Evolutionary conservation across 495 filamentous ascomycete species (phyloP).

Genomic region (Xylaria grammica): DNA sequence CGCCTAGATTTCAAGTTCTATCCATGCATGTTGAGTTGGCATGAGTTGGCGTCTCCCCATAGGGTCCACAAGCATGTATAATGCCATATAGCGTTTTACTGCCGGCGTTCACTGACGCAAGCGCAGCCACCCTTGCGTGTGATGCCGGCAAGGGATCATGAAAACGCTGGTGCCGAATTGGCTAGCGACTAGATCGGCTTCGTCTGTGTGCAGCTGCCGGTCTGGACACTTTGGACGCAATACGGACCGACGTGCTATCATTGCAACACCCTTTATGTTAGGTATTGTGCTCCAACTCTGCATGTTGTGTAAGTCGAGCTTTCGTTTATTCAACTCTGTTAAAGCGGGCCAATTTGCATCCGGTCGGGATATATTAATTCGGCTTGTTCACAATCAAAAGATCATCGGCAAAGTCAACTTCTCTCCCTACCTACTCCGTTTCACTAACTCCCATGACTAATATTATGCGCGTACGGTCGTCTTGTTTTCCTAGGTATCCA

Average conservation of each 20-base stretch:
- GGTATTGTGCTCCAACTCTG: constrained; percentile 8
- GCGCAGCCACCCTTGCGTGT: constrained; percentile 23
- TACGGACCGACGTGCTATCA: constrained; percentile 18
- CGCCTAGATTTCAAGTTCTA: constrained; percentile 39
- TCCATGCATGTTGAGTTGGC: constrained; percentile 49
- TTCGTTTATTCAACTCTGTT: background rate
- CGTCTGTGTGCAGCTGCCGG: constrained; percentile 11
- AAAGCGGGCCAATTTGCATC: background rate
- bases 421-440: background rate
- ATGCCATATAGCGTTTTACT: constrained; percentile 31
- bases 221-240: constrained; percentile 1
- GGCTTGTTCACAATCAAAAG: background rate
- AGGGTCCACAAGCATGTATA: constrained; percentile 39
- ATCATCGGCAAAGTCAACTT: background rate
- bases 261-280: constrained; percentile 11
- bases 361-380: background rate
- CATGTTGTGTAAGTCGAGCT: constrained; percentile 9
- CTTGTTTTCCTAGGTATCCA: too few species aligned
- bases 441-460: background rate
- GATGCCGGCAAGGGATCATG: constrained; percentile 12
- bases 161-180: constrained; percentile 7
- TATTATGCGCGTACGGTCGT: background rate
- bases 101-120: constrained; percentile 18
- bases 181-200: constrained; percentile 18
- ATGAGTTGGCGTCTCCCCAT: constrained; percentile 47